These are phyloP conservation scores for Talaromyces rugulosus DNA, from an alignment of 2,329 filamentous ascomycete genomes.

Conservation along the genomic window DNA sequence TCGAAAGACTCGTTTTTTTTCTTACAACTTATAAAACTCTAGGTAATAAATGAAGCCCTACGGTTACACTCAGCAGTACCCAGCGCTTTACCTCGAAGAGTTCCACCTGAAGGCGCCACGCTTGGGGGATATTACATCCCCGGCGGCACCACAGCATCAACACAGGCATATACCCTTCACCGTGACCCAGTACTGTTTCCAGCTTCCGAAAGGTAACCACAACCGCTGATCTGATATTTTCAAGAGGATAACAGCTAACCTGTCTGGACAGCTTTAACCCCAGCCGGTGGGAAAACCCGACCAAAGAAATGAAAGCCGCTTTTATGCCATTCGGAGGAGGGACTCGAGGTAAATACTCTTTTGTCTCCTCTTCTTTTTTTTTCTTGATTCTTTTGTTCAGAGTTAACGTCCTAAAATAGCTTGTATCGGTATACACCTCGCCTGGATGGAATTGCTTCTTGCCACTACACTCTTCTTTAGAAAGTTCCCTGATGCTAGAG, in stretches of 20 bases:
- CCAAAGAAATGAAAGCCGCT: conserved; percentile 42
- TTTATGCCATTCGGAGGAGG: conserved; percentile 67
- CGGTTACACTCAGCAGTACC: conserved; percentile 56
- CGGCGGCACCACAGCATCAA: conserved; percentile 48
- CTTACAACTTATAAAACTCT: not conserved
- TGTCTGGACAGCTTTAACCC: conserved; percentile 42
- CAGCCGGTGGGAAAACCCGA: conserved; percentile 42
- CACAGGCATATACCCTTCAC: conserved; percentile 52
- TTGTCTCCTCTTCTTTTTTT: not conserved
- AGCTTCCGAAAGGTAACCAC: conserved; percentile 33
- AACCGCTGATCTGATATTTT: not conserved
- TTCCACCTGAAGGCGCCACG: conserved; percentile 41
- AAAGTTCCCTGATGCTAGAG: not conserved
- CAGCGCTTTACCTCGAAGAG: conserved; percentile 51
- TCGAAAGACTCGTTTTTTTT: not conserved
- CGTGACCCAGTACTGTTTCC: conserved; percentile 48
- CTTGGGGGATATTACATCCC: conserved; percentile 43
- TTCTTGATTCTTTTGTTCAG: too few relatives aligned
- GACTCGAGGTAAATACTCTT: conserved; percentile 40
- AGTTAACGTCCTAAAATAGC: conserved; percentile 20
- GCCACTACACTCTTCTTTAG: conserved; percentile 49
- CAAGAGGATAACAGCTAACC: not conserved
- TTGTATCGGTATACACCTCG: conserved; percentile 65
- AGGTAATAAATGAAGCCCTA: conserved; percentile 54
- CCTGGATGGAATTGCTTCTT: conserved; percentile 53